Percentiles rank a stretch among this genome's conserved stretches.
These are phyloP conservation scores for Blastocystis hominis DNA, from an alignment of 352 stramenopile species.

Conservation along the genomic window DNA sequence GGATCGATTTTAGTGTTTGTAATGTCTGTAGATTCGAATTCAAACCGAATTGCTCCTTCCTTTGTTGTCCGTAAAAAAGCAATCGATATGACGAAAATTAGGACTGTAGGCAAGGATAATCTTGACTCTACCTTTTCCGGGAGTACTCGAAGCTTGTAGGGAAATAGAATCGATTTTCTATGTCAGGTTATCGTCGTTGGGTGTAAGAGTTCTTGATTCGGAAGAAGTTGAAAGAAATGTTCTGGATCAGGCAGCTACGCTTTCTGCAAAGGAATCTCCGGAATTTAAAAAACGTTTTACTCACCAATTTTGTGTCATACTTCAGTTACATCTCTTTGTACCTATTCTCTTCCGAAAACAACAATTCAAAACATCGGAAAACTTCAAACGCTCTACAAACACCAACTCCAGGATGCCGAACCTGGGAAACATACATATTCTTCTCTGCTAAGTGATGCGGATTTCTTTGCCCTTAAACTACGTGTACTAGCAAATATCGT, in stretches of 20 bases:
- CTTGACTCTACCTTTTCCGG: slow-evolving; percentile 27
- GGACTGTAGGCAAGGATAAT: slow-evolving; percentile 38
- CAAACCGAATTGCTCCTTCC: background rate
- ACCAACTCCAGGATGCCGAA: background rate
- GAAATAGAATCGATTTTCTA: background rate
- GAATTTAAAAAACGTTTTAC: background rate
- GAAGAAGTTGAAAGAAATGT: slow-evolving; percentile 49
- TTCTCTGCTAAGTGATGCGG: background rate
- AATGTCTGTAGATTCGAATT: background rate
- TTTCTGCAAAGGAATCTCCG: background rate
- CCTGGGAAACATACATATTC: background rate
- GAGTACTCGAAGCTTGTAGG: background rate
- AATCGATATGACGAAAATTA: slow-evolving; percentile 48
- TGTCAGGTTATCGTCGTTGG: slow-evolving; percentile 28
- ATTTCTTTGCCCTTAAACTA: background rate
- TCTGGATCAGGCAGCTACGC: background rate
- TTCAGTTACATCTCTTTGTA: slow-evolving; percentile 21
- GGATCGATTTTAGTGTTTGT: background rate
- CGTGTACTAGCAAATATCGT: background rate
- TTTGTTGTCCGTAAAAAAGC: slow-evolving; percentile 32
- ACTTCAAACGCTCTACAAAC: background rate
- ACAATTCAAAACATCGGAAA: background rate
- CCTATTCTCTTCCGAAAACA: background rate
- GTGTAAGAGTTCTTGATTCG: slow-evolving; percentile 34
- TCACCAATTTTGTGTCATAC: background rate